Base-by-base conservation (phyloP, 768 basidiomycete genomes). In the Kwoniella bestiolae region DNA sequence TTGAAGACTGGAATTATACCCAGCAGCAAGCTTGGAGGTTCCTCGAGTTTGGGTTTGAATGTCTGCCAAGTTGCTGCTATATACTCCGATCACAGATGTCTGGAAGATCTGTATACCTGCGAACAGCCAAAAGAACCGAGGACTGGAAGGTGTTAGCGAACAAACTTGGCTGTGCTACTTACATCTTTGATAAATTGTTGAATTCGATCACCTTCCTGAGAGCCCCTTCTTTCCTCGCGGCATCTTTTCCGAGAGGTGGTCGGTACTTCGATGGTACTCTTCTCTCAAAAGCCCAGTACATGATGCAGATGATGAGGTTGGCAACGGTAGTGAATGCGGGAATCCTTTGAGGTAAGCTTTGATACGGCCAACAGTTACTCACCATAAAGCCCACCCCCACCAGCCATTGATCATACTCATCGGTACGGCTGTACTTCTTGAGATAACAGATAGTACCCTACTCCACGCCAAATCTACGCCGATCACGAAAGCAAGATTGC, bases 371-470 rank as follows among this genome's bases (percentile, higher is more conserved):
- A n/a, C n/a, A n/a, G n/a, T 3, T 3, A 65, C 71, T 66, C 60
- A 69, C 79, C 79, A 80, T 16, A 80, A 59, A 8, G 73, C 66
- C 79, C 79, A 80, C n/a, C 72, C 73, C 71, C 73, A 80, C 67
- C 69, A 75, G 1, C 77, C 77, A n/a, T 73, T 72, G 57, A 71
- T 62, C 56, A 71, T 35, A 21, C 61, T 67, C 66, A 80, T 74
- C 3, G 79, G 79, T 0, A 80, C 71, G 1, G 79, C 72, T 12
- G 76, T 61, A 5, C 65, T 52, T 45, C 67, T 70, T 12, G 68
- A 64, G 55, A 72, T 66, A 46, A 75, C 57, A 53, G 65, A 70
- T 34, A 62, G 65, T 6, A 79, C 68, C 2, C 76, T 26, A 11
- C 67, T 69, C 70, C 78, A 73, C 4, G 77, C 79, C 14, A 80